These are phyloP conservation scores for Colletotrichum sansevieriae DNA, from an alignment of 2,329 filamentous ascomycete genomes.

Conservation along the genomic window DNA sequence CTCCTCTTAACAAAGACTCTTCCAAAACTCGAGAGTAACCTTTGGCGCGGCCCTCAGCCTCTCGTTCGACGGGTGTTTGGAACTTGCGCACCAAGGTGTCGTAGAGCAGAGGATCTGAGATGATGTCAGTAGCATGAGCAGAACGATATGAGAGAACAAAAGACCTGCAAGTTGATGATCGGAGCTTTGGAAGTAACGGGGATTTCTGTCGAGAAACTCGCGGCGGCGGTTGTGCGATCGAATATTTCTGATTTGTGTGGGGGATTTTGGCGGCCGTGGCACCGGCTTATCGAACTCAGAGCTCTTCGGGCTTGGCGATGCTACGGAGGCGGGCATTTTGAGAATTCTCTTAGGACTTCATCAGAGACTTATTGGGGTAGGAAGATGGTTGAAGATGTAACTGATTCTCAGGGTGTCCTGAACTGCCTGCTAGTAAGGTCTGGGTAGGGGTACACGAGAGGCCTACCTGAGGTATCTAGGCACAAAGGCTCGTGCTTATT, in stretches of 20 bases:
- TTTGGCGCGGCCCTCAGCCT: conserved; percentile 78
- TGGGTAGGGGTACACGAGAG: too few relatives aligned
- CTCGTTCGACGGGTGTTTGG: conserved; percentile 79
- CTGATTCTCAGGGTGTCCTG: too few relatives aligned
- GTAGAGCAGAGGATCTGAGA: conserved; percentile 81
- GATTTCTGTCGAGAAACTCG: conserved; percentile 79
- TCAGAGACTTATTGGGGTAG: too few relatives aligned
- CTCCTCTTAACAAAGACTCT: conserved; percentile 80
- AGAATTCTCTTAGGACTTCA: too few relatives aligned
- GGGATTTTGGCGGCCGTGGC: conserved; percentile 59
- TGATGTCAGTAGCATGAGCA: neutral
- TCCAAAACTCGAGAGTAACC: conserved; percentile 86
- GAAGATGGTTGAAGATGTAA: too few relatives aligned
- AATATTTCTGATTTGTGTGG: conserved; percentile 60
- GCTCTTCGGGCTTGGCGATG: neutral
- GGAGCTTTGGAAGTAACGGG: conserved; percentile 74
- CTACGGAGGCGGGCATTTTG: conserved; percentile 20
- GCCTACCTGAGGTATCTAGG: too few relatives aligned
- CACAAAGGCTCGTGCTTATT: too few relatives aligned
- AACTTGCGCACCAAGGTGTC: conserved; percentile 83
- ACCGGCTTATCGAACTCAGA: conserved; percentile 52
- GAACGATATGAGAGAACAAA: conserved; percentile 34
- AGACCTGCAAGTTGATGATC: conserved; percentile 69
- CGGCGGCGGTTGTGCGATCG: conserved; percentile 81
- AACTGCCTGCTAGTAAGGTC: too few relatives aligned